A percentile compares a stretch with the other conserved stretches of the same genome.
These are phyloP conservation scores for Lichina pygmaea DNA, from an alignment of 495 filamentous ascomycete genomes.

Conservation along the genomic window DNA sequence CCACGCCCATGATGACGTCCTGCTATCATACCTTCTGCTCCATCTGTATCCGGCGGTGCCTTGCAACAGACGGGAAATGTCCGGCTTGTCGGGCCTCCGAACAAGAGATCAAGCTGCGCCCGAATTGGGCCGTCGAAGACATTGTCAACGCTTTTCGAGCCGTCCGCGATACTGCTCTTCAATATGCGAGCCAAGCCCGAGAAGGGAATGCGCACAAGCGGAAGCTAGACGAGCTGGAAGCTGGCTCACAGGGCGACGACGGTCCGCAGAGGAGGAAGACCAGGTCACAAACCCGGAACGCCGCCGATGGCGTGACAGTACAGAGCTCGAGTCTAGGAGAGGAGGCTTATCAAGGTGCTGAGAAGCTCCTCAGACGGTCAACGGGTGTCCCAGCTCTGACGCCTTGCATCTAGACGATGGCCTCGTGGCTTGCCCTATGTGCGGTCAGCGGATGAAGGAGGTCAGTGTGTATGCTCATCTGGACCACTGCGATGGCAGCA, in stretches of 20 bases:
- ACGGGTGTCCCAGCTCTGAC: background rate
- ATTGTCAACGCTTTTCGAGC: constrained; percentile 52
- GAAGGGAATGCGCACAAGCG: constrained; percentile 16
- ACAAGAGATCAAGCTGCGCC: constrained; percentile 59
- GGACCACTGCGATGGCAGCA: constrained; percentile 23
- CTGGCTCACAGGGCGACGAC: constrained; percentile 13
- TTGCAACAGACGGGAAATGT: constrained; percentile 61
- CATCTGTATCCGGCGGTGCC: constrained; percentile 64
- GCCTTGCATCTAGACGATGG: constrained; percentile 33
- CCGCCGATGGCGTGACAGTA: constrained; percentile 4
- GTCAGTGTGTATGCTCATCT: constrained; percentile 49
- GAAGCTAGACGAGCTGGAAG: constrained; percentile 22
- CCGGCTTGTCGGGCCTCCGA: constrained; percentile 53
- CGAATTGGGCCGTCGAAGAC: constrained; percentile 63
- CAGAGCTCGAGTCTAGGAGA: too few relatives aligned
- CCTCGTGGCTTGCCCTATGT: constrained; percentile 60
- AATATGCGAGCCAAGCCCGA: constrained; percentile 22
- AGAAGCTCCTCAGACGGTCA: background rate
- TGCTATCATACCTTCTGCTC: constrained; percentile 97
- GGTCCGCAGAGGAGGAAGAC: constrained; percentile 14
- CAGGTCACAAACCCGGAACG: constrained; percentile 15
- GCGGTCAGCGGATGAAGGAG: constrained; percentile 46
- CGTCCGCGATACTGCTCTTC: constrained; percentile 31
- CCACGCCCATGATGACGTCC: constrained; percentile 74
- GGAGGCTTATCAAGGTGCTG: background rate